A percentile compares a stretch with the other conserved stretches of the same genome.
phyloP scores from a whole-genome alignment of 164 flowering plant genomes.

The Euptelea pleiosperma region DNA sequence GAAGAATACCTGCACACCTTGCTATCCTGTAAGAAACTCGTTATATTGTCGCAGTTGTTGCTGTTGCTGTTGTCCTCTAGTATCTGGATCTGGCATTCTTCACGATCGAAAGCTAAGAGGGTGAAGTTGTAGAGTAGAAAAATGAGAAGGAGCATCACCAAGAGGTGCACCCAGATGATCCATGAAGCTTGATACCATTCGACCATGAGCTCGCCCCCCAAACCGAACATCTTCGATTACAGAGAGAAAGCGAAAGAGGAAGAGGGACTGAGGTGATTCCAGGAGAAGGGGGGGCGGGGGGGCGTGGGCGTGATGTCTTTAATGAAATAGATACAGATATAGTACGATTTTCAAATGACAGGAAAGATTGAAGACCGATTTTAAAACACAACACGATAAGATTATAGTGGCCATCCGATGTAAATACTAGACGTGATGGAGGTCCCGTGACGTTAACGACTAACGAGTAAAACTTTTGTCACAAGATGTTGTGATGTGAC shows the following conservation, averaged over 20 bases:
- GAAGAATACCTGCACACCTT: constrained; percentile 9
- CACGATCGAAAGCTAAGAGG: constrained; percentile 15
- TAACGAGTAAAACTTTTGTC: no score
- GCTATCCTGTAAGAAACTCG: neutral
- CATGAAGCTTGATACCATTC: constrained; percentile 36
- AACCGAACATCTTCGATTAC: neutral
- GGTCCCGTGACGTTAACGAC: no score
- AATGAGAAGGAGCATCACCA: constrained; percentile 38
- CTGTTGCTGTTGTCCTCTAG: neutral
- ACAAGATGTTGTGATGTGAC: no score
- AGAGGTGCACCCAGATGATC: constrained; percentile 52
- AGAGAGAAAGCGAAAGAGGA: constrained; percentile 1
- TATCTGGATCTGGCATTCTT: neutral
- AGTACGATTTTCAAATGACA: no score
- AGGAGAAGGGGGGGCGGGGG: no score
- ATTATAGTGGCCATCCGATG: no score
- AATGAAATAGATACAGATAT: no score
- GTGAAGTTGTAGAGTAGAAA: constrained; percentile 31
- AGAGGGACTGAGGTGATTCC: neutral
- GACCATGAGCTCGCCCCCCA: constrained; percentile 40
- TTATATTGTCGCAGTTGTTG: neutral
- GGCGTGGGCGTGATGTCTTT: no score
- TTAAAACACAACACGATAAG: no score
- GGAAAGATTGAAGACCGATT: no score
- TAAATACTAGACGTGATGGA: no score